Conservation (phyloP, 257 asterid genomes). For the Scutellaria baicalensis region DNA sequence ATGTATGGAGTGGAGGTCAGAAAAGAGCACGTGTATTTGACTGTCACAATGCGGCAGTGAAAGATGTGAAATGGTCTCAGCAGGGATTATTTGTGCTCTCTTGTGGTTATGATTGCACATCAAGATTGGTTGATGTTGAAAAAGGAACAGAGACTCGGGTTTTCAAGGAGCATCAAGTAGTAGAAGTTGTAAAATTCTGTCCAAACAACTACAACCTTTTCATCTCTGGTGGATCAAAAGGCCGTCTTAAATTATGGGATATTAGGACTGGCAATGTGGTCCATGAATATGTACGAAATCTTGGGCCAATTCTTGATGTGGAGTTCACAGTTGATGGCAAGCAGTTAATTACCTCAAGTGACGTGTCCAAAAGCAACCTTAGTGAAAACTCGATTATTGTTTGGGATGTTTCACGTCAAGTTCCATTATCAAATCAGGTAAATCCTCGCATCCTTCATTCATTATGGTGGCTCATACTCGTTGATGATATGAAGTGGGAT, state of each 20-base stretch:
- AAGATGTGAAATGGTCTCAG: conserved; percentile 88
- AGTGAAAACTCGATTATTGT: conserved; percentile 83
- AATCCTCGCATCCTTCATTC: not conserved
- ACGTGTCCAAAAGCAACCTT: conserved; percentile 68
- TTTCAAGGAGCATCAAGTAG: conserved; percentile 79
- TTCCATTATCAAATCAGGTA: conserved; percentile 91
- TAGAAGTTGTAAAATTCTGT: conserved; percentile 68
- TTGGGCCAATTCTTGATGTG: conserved; percentile 82
- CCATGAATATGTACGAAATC: conserved; percentile 59
- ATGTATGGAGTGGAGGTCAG: conserved; percentile 67
- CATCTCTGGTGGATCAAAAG: conserved; percentile 90
- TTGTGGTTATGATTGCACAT: conserved; percentile 89
- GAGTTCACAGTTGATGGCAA: conserved; percentile 74
- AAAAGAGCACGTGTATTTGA: conserved; percentile 52
- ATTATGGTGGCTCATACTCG: not conserved
- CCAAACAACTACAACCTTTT: conserved; percentile 66
- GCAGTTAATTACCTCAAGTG: conserved; percentile 71
- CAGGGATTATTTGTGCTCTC: conserved; percentile 67
- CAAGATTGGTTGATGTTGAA: conserved; percentile 80
- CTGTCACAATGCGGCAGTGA: conserved; percentile 67
- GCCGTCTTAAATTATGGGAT: conserved; percentile 82
- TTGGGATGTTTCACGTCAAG: conserved; percentile 84
- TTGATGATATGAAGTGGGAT: no score
- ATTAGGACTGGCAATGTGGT: conserved; percentile 62
- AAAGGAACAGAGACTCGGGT: conserved; percentile 51